These are phyloP conservation scores for Polyporus arcularius DNA, from an alignment of 768 basidiomycete species.

Conservation along the genomic window DNA sequence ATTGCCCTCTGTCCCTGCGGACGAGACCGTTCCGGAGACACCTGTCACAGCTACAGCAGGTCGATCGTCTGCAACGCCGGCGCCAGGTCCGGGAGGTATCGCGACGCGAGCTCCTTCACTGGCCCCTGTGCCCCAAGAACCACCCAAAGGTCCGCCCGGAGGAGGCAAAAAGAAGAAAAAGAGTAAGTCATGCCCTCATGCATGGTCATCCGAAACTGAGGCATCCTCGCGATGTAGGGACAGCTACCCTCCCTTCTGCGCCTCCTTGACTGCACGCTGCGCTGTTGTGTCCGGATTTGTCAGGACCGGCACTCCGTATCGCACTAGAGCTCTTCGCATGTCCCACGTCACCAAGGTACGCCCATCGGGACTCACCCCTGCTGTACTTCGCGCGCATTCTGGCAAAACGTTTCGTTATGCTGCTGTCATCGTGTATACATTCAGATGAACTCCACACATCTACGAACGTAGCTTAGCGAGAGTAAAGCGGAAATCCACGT, in stretches of 20 bases:
- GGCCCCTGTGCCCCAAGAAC: constrained; percentile 48
- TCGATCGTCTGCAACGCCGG: constrained; percentile 35
- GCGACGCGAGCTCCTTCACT: constrained; percentile 35
- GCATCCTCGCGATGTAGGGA: constrained; percentile 6
- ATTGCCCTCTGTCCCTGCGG: constrained; percentile 37
- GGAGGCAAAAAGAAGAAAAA: constrained; percentile 79
- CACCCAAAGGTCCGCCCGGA: constrained; percentile 47
- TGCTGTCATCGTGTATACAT: not conserved
- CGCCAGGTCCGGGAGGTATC: constrained; percentile 27
- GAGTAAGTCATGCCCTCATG: constrained; percentile 46
- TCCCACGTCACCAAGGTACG: not conserved
- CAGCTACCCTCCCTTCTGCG: constrained; percentile 11
- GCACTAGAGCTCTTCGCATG: too few species aligned
- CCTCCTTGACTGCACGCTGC: not conserved
- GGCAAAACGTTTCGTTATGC: not conserved
- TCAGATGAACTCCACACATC: not conserved
- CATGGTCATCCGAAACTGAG: constrained; percentile 1
- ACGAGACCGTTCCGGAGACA: constrained; percentile 30
- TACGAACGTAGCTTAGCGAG: not conserved
- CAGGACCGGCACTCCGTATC: not conserved
- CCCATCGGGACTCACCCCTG: not conserved
- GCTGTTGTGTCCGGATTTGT: not conserved
- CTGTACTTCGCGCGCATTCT: not conserved
- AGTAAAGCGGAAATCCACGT: not conserved
- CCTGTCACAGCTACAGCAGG: constrained; percentile 25